A percentile compares a stretch with the other conserved stretches of the same genome.
These are phyloP conservation scores for Gossypium gossypioides DNA, from an alignment of 441 rosid genomes.

Conservation along the genomic window DNA sequence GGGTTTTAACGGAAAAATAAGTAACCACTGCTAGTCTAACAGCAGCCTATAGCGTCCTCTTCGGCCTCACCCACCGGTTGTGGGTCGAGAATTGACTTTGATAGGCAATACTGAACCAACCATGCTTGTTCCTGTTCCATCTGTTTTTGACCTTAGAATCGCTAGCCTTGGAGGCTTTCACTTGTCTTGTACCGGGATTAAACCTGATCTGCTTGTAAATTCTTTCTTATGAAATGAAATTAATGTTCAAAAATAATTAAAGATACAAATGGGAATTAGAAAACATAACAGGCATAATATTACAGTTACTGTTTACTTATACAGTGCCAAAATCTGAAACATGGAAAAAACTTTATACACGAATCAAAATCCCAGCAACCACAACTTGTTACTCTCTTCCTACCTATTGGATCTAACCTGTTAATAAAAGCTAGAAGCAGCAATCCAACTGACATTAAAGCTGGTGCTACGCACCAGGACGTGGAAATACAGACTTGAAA, in stretches of 20 bases:
- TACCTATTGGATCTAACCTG: constrained; percentile 1
- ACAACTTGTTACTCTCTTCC: background rate
- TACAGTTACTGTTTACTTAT: background rate
- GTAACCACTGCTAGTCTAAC: no score
- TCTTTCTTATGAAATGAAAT: no score
- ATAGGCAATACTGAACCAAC: no score
- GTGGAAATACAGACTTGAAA: background rate
- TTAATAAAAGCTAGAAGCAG: background rate
- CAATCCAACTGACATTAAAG: constrained; percentile 14
- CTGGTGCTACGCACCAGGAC: background rate
- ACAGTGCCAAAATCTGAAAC: background rate
- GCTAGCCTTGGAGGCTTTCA: no score
- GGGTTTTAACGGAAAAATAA: no score
- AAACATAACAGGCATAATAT: background rate
- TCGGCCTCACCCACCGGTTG: no score
- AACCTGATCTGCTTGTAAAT: no score
- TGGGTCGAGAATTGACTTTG: no score
- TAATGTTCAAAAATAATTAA: background rate
- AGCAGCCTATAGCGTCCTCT: no score
- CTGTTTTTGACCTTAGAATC: no score
- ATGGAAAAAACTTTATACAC: constrained; percentile 21
- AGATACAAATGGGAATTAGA: background rate
- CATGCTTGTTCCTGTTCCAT: no score
- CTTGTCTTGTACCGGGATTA: no score
- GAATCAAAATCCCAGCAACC: constrained; percentile 11